phyloP scores from a whole-genome alignment of 108 stramenopile species.

The Stephanodiscus minutulus region DNA sequence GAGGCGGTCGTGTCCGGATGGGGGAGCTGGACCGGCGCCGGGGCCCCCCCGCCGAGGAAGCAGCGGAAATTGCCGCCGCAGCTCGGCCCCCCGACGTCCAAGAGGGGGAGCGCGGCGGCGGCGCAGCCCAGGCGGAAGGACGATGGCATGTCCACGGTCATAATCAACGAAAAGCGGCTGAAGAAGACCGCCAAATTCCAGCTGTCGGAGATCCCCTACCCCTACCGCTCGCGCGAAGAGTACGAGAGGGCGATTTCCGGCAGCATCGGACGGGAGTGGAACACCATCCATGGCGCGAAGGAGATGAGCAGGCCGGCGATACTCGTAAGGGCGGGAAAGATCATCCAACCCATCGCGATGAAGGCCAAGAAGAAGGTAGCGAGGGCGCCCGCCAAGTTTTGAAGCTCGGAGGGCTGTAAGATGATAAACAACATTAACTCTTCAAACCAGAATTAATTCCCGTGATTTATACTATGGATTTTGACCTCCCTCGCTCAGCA shows the following conservation, averaged over 20 bases:
- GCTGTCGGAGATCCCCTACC: conserved; percentile 91
- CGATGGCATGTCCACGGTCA: conserved; percentile 82
- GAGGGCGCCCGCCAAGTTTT: conserved; percentile 80
- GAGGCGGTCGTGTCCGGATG: conserved; percentile 72
- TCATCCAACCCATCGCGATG: conserved; percentile 92
- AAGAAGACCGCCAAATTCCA: conserved; percentile 90
- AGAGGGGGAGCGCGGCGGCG: conserved; percentile 28
- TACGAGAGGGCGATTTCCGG: conserved; percentile 95
- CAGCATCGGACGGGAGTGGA: conserved; percentile 96
- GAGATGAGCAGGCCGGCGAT: conserved; percentile 91
- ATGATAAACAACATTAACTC: neutral
- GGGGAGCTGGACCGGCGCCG: conserved; percentile 91
- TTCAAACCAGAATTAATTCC: too few species aligned
- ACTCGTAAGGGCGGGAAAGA: conserved; percentile 85
- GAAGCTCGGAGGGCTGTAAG: conserved; percentile 11
- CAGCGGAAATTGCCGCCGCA: conserved; percentile 64
- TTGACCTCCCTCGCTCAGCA: neutral
- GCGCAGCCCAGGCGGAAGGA: conserved; percentile 69
- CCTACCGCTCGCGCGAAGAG: conserved; percentile 92
- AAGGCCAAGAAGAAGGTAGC: conserved; percentile 59
- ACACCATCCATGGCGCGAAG: conserved; percentile 82
- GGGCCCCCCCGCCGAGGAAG: conserved; percentile 73
- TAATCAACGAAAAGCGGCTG: conserved; percentile 92
- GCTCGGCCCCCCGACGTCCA: conserved; percentile 58
- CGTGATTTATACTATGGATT: too few species aligned